Conservation (phyloP, 2,329 filamentous ascomycete genomes). For the Calonectria pseudoreteaudii region DNA sequence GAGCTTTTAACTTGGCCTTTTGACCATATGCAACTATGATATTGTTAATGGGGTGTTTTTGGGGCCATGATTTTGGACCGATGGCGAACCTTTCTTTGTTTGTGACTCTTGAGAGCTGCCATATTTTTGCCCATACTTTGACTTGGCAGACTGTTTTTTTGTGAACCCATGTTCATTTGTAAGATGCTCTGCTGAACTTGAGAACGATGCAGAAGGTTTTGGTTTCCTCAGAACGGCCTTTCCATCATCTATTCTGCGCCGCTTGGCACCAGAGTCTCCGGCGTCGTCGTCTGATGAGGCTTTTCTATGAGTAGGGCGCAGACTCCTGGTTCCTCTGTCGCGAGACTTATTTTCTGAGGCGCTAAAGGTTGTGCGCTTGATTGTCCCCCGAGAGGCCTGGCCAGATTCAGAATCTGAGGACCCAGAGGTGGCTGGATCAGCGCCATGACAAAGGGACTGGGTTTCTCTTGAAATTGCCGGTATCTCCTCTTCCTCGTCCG, state of each 20-base stretch:
- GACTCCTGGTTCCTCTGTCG: constrained; percentile 14
- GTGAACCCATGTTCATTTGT: constrained; percentile 40
- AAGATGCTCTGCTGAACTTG: constrained; percentile 39
- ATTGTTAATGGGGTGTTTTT: neutral
- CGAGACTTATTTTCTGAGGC: constrained; percentile 6
- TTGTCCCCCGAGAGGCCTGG: constrained; percentile 42
- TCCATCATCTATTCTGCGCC: constrained; percentile 22
- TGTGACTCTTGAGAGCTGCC: constrained; percentile 39
- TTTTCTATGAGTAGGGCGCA: constrained; percentile 8
- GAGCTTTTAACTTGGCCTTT: constrained; percentile 24
- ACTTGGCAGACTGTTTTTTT: constrained; percentile 29
- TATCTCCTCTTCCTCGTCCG: constrained; percentile 36
- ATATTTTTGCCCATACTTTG: constrained; percentile 41
- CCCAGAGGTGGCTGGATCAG: neutral
- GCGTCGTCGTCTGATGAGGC: neutral
- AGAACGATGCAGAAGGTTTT: neutral
- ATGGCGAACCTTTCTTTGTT: constrained; percentile 32
- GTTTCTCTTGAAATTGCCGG: neutral
- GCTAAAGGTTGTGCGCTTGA: constrained; percentile 49
- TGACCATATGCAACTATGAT: constrained; percentile 24
- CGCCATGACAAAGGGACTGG: neutral
- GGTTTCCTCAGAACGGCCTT: neutral
- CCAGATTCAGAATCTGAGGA: constrained; percentile 44
- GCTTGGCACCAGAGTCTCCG: constrained; percentile 28
- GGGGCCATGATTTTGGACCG: neutral